Base-by-base conservation (phyloP, 1,284 basidiomycete genomes). In the Blastosporella zonata region DNA sequence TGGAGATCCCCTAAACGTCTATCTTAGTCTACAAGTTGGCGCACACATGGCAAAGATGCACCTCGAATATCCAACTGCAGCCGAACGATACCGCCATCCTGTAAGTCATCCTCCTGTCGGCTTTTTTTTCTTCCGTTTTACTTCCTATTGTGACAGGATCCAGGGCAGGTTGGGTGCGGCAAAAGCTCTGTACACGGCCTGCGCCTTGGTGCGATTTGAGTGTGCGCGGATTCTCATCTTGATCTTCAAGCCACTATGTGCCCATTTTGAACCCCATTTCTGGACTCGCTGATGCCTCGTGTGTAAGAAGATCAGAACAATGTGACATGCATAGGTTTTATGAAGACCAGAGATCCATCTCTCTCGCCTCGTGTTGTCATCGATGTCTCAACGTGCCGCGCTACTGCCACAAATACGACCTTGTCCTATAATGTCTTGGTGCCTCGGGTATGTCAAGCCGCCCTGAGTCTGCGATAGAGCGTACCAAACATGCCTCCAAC, bases 301-400 rank as follows among this genome's bases (percentile, higher is more conserved):
- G 21, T 31, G 20, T 10, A n/a, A 33, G 17, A 15, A 18, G 8
- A 40, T 40, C 3, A 18, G 8, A 23, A 34, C 20, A 25, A n/a
- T 25, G 36, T 33, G 36, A 33, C 29, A 31, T 38, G n/a, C 13
- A 39, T 17, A n/a, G 6, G 9, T 17, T 33, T 17, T 18, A 20
- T 36, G 13, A n/a, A n/a, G n/a, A n/a, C n/a, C 8, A 6, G 5
- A 27, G 37, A 33, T 27, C 17, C 6, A 39, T 39, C 21, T 21
- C 13, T 39, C 21, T 21, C 18, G 13, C 38, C 38, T 31, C 31
- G 22, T 35, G 38, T 33, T 47, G 4, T 27, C 38, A 40, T 23
- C 28, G 29, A 46, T 46, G 37, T 13, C 15, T 25, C 29, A 34
- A 40, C 22, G 36, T 46, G 45, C 29, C 20, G 27, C 29, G 6